Base-by-base conservation (phyloP, 805 yeast species). In the Ogataea allantospora region DNA sequence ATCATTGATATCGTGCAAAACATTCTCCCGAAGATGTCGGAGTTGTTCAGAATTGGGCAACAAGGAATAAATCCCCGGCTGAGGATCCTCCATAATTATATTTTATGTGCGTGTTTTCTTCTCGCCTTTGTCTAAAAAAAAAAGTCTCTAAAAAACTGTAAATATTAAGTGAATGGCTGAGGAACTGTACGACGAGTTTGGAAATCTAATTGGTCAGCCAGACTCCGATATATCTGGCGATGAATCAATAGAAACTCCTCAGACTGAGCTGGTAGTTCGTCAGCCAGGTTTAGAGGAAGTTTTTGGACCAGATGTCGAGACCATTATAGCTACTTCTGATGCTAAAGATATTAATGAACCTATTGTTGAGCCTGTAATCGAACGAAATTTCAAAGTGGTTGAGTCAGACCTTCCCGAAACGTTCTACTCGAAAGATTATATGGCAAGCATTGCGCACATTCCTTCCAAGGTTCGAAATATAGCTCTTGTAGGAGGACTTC, bases 131-230 rank as follows among this genome's bases (percentile, higher is more conserved):
- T 35, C 27, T 18, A 35, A 19, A 24, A 19, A 31, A 37, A 19
- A 26, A 25, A 13, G 8, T 17, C 21, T 26, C 11, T 9, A 21
- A 6, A 33, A 19, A 24, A 4, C 22, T 11, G 23, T 5, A 21
- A 7, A 21, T 19, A 19, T 20, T 3, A 14, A 13, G 13, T 19
- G 13, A 24, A 77, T 75, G 78, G 84, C 77, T 51, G 83, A 78
- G 15, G 84, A 78, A 43, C 55, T 78, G 18, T 87, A 82, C 60
- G 96, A 88, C 60, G 96, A 88, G 72, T 83, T 83, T 57, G 91
- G 91, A 30, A 83, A 83, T 54, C 68, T 71, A 24, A 68, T 83
- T 14, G 83, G 80, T 10, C 79, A 67, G 29, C 63, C 71, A 6
- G 58, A 54, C 7, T 75, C 64, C 47, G 70, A 77, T 1, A 58